A percentile compares a stretch with the other conserved stretches of the same genome.
phyloP scores from a whole-genome alignment of 106 monocot species.

The Phalaenopsis equestris region DNA sequence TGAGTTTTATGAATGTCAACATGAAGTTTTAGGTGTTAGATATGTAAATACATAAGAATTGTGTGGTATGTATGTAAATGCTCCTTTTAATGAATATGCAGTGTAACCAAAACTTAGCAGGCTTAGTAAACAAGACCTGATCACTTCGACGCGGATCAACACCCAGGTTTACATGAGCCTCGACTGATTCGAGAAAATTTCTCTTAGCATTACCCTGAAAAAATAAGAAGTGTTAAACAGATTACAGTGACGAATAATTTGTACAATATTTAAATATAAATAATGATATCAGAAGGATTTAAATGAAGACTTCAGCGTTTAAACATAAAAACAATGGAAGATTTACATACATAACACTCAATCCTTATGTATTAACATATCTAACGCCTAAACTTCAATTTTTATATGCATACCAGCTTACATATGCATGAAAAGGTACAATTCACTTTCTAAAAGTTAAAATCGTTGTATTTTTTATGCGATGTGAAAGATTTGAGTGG shows the following conservation, averaged over 20 bases:
- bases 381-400: too few relatives aligned
- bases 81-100: background rate
- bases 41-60: too few relatives aligned
- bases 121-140: conserved; percentile 41
- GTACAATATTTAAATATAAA: conserved; percentile 2
- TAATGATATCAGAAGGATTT: background rate
- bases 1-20: too few relatives aligned
- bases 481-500: too few relatives aligned
- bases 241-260: background rate
- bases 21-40: too few relatives aligned
- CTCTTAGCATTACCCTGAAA: conserved; percentile 59
- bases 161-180: conserved; percentile 83
- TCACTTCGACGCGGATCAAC: conserved; percentile 91
- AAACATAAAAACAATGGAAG: background rate
- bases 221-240: background rate
- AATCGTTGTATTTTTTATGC: too few relatives aligned
- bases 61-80: too few relatives aligned
- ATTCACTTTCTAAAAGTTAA: too few relatives aligned
- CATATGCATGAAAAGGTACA: too few relatives aligned
- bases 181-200: conserved; percentile 76
- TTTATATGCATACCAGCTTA: too few relatives aligned
- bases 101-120: background rate
- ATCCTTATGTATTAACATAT: too few relatives aligned
- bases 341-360: too few relatives aligned
- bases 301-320: background rate